These are phyloP conservation scores for Daedaleopsis sinensis DNA, from an alignment of 768 basidiomycete species.

Conservation along the genomic window DNA sequence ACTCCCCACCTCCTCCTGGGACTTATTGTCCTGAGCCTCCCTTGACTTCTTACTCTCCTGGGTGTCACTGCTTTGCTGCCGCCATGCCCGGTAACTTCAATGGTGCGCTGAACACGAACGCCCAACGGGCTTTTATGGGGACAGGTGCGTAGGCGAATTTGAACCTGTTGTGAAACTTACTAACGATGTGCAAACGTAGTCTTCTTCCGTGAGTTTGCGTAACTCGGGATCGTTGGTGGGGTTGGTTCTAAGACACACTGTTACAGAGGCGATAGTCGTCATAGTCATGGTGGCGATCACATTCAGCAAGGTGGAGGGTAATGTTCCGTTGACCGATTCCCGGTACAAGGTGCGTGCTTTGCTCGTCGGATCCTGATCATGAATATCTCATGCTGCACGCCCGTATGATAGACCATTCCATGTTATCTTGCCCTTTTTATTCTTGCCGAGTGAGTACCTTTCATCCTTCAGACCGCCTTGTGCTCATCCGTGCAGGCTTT, in stretches of 20 bases:
- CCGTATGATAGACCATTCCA: slow-evolving; percentile 61
- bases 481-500: slow-evolving; percentile 50
- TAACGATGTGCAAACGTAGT: slow-evolving; percentile 38
- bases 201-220: slow-evolving; percentile 55
- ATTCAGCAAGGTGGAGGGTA: slow-evolving; percentile 63
- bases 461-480: background rate
- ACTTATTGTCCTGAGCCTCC: slow-evolving; percentile 7
- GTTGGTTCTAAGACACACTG: background rate
- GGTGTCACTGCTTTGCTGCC: slow-evolving; percentile 1
- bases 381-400: slow-evolving; percentile 12
- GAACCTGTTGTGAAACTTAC: background rate
- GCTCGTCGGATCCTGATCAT: background rate
- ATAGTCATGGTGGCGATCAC: slow-evolving; percentile 74
- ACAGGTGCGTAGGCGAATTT: slow-evolving; percentile 55
- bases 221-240: background rate
- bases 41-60: background rate
- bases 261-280: slow-evolving; percentile 73
- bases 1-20: slow-evolving; percentile 2
- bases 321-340: slow-evolving; percentile 44
- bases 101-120: slow-evolving; percentile 69
- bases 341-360: slow-evolving; percentile 54
- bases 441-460: slow-evolving; percentile 66
- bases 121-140: slow-evolving; percentile 71
- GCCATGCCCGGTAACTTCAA: slow-evolving; percentile 62
- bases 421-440: slow-evolving; percentile 87